phyloP scores from a whole-genome alignment of 768 basidiomycete genomes.

The Podaxis sp. region DNA sequence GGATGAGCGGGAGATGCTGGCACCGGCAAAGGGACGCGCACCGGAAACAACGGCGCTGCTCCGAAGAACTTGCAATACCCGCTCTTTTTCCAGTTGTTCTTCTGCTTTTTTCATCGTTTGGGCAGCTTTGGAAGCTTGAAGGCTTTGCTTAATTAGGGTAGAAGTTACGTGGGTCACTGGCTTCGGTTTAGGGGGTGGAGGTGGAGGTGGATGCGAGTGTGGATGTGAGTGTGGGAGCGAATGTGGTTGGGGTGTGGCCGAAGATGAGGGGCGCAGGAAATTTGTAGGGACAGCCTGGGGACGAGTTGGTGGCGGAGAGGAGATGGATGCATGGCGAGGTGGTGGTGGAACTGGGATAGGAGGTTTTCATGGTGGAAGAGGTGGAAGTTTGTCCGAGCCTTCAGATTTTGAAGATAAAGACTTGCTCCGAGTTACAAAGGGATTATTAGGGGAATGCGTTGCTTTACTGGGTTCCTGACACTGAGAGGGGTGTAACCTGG shows the following conservation, averaged over 20 bases:
- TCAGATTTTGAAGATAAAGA: slow-evolving; percentile 19
- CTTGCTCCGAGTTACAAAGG: slow-evolving; percentile 31
- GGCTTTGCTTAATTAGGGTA: too few species aligned
- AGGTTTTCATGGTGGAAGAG: slow-evolving; percentile 54
- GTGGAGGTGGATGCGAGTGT: too few species aligned
- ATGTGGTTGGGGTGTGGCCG: slow-evolving; percentile 20
- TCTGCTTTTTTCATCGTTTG: too few species aligned
- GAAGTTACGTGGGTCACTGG: too few species aligned
- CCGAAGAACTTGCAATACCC: too few species aligned
- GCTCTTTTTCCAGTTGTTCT: too few species aligned
- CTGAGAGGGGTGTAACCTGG: slow-evolving; percentile 30
- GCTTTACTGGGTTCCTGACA: slow-evolving; percentile 23
- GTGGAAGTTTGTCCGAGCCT: slow-evolving; percentile 33
- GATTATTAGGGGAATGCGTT: slow-evolving; percentile 35
- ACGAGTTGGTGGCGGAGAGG: slow-evolving; percentile 18
- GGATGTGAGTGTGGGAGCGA: slow-evolving; percentile 18
- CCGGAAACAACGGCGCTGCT: too few species aligned
- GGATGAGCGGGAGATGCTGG: too few species aligned
- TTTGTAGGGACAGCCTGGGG: slow-evolving; percentile 21
- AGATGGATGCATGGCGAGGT: slow-evolving; percentile 35
- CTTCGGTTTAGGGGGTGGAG: too few species aligned
- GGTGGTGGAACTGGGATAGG: slow-evolving; percentile 32
- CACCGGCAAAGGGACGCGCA: too few species aligned
- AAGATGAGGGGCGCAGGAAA: slow-evolving; percentile 2
- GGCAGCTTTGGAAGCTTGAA: too few species aligned